These are phyloP conservation scores for Rhizophora mangle DNA, from an alignment of 345 rosid genomes.

Conservation along the genomic window DNA sequence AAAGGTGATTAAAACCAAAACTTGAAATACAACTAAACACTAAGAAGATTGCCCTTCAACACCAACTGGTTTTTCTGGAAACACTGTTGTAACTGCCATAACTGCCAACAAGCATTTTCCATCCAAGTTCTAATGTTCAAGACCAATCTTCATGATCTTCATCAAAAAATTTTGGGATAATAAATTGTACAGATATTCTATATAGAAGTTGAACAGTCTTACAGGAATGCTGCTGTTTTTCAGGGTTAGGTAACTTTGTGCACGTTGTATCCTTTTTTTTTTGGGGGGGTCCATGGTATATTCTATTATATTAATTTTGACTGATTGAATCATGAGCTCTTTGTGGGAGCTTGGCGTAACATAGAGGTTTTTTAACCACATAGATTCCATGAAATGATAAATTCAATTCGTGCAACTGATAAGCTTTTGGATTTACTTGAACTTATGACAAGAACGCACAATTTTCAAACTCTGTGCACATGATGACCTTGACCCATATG, in stretches of 20 bases:
- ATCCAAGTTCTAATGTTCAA: too few relatives aligned
- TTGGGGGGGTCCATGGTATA: not conserved
- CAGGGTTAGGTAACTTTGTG: conserved; percentile 20
- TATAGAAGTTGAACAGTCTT: conserved; percentile 31
- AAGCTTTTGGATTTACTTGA: too few relatives aligned
- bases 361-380: not conserved
- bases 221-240: conserved; percentile 47
- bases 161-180: not conserved
- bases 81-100: too few relatives aligned
- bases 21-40: too few relatives aligned
- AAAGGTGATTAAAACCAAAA: too few relatives aligned
- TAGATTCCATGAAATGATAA: not conserved
- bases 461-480: too few relatives aligned
- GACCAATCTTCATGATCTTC: too few relatives aligned
- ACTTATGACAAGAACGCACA: too few relatives aligned
- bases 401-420: not conserved
- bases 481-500: too few relatives aligned
- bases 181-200: not conserved
- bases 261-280: not conserved
- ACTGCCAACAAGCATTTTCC: too few relatives aligned
- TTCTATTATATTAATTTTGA: conserved; percentile 8
- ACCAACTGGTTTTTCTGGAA: too few relatives aligned
- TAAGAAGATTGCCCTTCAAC: too few relatives aligned
- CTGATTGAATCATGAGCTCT: conserved; percentile 11
- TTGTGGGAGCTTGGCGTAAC: not conserved